These are phyloP conservation scores for Xylaria sp. DNA, from an alignment of 2,329 filamentous ascomycete genomes.

Conservation along the genomic window DNA sequence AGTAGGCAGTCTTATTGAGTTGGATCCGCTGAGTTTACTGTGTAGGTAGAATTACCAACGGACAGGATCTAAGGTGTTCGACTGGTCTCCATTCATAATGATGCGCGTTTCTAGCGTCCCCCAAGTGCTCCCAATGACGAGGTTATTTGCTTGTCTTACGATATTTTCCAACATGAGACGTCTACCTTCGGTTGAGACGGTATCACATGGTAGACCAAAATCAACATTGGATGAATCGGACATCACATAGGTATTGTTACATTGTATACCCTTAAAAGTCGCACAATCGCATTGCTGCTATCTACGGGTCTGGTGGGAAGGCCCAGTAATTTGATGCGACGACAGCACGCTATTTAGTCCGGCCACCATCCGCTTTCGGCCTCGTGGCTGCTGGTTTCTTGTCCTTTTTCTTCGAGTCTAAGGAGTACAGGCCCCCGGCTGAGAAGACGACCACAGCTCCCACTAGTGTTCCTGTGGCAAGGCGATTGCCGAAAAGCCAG, in stretches of 20 bases:
- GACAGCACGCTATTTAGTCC: conserved; percentile 13
- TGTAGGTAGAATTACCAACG: no score
- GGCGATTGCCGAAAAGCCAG: conserved; percentile 87
- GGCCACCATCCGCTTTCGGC: conserved; percentile 17
- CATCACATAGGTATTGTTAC: background rate
- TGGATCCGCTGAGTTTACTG: no score
- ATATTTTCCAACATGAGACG: background rate
- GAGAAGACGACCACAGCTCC: conserved; percentile 88
- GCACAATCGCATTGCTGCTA: conserved; percentile 12
- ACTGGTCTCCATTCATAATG: no score
- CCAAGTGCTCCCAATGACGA: no score
- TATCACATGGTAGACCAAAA: background rate
- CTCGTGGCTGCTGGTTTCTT: conserved; percentile 19
- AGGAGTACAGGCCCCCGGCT: conserved; percentile 87
- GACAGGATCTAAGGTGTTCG: no score
- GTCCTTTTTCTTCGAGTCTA: conserved; percentile 61
- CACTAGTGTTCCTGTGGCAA: conserved; percentile 76
- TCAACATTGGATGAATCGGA: background rate
- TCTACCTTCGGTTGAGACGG: background rate
- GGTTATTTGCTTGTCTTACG: background rate
- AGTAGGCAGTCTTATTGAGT: no score
- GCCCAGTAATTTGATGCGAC: background rate
- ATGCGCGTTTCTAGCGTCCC: no score
- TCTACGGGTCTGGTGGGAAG: background rate
- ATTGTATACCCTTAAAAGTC: background rate